These are phyloP conservation scores for Cicer judaicum DNA, from an alignment of 306 rosid genomes.

Conservation along the genomic window DNA sequence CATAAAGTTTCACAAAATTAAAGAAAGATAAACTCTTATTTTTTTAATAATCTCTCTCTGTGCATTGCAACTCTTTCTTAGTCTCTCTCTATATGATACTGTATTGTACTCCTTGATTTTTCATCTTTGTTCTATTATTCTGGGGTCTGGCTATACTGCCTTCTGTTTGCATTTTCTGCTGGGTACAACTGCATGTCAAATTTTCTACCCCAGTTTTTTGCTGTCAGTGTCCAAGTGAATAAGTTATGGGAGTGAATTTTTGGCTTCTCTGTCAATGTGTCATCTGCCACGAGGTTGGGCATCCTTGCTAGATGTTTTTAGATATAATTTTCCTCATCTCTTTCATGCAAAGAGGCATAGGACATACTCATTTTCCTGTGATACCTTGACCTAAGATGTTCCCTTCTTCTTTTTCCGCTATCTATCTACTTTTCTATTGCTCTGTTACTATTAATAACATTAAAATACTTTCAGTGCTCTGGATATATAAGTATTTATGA, in stretches of 20 bases:
- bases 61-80: no score
- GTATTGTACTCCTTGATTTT: no score
- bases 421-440: background rate
- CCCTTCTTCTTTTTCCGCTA: background rate
- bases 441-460: background rate
- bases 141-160: no score
- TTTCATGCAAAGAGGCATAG: slow-evolving; percentile 1
- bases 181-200: no score
- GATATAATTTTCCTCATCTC: background rate
- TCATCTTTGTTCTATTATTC: no score
- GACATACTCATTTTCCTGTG: slow-evolving; percentile 12
- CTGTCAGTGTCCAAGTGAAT: background rate
- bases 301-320: slow-evolving; percentile 7
- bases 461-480: background rate
- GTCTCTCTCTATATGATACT: no score
- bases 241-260: background rate
- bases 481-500: background rate
- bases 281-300: background rate
- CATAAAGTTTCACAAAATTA: no score
- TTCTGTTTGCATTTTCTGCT: no score
- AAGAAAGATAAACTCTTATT: no score
- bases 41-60: no score
- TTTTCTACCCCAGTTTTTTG: no score
- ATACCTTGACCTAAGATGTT: background rate
- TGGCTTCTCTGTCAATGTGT: background rate